Base-by-base conservation (phyloP, 495 filamentous ascomycete genomes). In the Aspergillus incahuasiensis region DNA sequence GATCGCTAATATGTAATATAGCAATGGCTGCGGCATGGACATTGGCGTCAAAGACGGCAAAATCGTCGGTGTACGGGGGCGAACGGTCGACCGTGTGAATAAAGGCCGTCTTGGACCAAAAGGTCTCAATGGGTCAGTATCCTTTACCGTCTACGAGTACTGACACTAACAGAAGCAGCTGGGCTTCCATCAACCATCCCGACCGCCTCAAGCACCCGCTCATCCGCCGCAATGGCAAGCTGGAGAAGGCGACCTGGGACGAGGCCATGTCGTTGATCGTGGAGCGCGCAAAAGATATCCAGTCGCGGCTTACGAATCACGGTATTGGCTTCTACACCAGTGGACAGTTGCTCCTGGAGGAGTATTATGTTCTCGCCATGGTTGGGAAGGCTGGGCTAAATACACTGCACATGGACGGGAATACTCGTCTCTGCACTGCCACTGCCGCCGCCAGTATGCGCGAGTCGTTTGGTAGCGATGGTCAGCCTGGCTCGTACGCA, bases 381-480 rank as follows among this genome's bases (percentile, higher is more conserved):
- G 50, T 53, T 12, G 50, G 50, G 38, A 53, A 53, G 20, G 50
- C 50, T 1, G 50, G 50, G 22, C 20, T 53, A 13, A 42, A 53
- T 32, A 53, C 50, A 8, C 20, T 53, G 39, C 50, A 53, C n/a
- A 53, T 53, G 50, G 50, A 53, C n/a, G 50, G 50, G 11, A 53
- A 53, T 30, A 53, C 50, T 19, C 34, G 50, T 1, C 39, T 53
- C 11, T 53, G 50, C 9, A 53, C 50, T 20, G 50, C 50, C 5
- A 53, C 50, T 3, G 50, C 50, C 9, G 50, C 50, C 3, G 50
- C 50, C 21, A 43, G 39, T 16, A 53, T 53, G 50, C 34, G 50
- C 2, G 50, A 53, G 22, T 53, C 50, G 2, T 53, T 53, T 21
- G 50, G 50, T 9, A 43, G 39, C 12, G 50, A 53, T 34, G 50